phyloP scores from a whole-genome alignment of 495 filamentous ascomycete species.

The Tirmania nivea region DNA sequence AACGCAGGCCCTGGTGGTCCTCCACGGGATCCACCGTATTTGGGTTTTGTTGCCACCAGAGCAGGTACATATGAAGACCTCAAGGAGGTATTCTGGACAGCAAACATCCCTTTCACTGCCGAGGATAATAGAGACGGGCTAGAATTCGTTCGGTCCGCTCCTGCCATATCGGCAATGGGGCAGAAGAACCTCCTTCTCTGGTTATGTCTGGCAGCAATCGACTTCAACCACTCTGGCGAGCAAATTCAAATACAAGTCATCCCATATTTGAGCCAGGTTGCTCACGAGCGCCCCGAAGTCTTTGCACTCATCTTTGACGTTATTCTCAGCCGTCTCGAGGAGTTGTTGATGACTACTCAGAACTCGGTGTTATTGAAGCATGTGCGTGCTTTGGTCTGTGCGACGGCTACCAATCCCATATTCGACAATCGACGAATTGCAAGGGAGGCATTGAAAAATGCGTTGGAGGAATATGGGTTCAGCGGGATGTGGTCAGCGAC shows the following conservation, averaged over 20 bases:
- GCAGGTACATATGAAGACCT: conserved; percentile 11
- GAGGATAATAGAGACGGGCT: conserved; percentile 6
- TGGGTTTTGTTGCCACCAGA: conserved; percentile 16
- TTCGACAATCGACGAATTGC: conserved; percentile 12
- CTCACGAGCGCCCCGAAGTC: conserved; percentile 12
- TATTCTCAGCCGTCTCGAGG: conserved; percentile 14
- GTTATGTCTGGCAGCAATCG: conserved; percentile 14
- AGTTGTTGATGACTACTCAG: conserved; percentile 12
- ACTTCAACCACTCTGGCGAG: conserved; percentile 17
- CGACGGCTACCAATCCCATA: conserved; percentile 11
- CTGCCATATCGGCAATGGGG: conserved; percentile 13
- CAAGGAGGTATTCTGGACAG: conserved; percentile 17
- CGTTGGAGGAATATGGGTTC: conserved; percentile 11
- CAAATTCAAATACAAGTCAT: conserved; percentile 13
- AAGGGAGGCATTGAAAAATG: conserved; percentile 11
- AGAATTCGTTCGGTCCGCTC: conserved; percentile 1
- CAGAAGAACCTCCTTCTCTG: conserved; percentile 13
- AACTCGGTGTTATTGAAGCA: conserved; percentile 16
- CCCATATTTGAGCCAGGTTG: conserved; percentile 10
- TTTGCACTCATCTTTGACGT: conserved; percentile 16
- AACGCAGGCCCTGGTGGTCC: conserved; percentile 12
- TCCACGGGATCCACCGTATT: conserved; percentile 15
- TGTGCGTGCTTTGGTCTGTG: conserved; percentile 15
- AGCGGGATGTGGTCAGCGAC: conserved; percentile 18
- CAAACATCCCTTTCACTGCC: conserved; percentile 7